Percentiles rank a stretch among this genome's conserved stretches.
These are phyloP conservation scores for Sarocladium brachiariae DNA, from an alignment of 2,329 filamentous ascomycete genomes.

Conservation along the genomic window DNA sequence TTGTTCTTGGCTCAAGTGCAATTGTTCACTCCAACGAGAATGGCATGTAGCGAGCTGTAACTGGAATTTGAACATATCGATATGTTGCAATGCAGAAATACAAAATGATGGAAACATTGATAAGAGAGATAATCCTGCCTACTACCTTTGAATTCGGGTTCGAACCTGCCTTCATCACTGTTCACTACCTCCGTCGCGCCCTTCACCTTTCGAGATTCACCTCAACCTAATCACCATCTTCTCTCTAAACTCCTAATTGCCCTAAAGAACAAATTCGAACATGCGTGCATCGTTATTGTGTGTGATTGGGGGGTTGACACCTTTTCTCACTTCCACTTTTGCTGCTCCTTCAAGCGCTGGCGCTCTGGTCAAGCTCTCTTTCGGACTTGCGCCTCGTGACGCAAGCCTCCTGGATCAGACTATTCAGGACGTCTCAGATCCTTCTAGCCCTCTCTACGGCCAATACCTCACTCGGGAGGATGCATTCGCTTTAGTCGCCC, in stretches of 20 bases:
- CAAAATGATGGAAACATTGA: no score
- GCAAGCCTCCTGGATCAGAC: conserved; percentile 31
- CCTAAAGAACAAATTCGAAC: neutral
- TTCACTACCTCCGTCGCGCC: no score
- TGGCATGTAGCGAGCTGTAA: no score
- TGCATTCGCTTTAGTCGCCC: conserved; percentile 41
- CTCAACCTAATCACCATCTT: neutral
- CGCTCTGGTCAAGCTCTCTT: conserved; percentile 18
- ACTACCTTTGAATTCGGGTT: no score
- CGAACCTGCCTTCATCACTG: no score
- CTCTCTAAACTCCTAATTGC: neutral
- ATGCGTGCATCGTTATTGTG: neutral
- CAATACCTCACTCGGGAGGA: conserved; percentile 40
- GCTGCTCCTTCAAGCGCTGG: neutral
- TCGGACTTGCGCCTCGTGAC: conserved; percentile 21
- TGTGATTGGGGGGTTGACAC: neutral
- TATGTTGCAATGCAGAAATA: no score
- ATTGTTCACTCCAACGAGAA: no score
- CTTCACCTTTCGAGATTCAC: no score
- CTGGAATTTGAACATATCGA: no score
- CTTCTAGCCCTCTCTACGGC: conserved; percentile 38
- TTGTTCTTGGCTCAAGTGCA: conserved; percentile 2
- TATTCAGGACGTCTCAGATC: conserved; percentile 42
- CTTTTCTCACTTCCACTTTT: neutral
- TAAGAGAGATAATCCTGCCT: no score